Percentiles rank a stretch among this genome's conserved stretches.
These are phyloP conservation scores for Trifolium dubium DNA, from an alignment of 306 rosid species.

Conservation along the genomic window DNA sequence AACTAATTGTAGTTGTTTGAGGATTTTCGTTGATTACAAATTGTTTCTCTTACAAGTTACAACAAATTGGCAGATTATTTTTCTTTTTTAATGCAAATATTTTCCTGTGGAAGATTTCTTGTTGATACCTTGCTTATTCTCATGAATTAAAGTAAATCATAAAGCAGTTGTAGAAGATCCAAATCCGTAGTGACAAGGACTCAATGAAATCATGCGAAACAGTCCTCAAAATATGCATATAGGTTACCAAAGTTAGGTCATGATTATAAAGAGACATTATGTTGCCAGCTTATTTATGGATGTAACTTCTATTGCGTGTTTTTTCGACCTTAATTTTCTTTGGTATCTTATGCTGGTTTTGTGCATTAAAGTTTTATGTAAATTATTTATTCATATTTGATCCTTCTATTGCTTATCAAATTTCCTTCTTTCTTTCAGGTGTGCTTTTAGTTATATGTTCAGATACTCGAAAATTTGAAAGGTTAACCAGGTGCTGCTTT, in stretches of 20 bases:
- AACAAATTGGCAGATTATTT: neutral
- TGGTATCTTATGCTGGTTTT: slow-evolving; percentile 1
- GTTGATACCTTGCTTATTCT: neutral
- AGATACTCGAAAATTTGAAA: slow-evolving; percentile 35
- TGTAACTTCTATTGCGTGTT: too few species aligned
- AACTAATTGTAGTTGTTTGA: neutral
- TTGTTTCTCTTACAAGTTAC: neutral
- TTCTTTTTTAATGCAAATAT: neutral
- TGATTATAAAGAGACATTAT: too few species aligned
- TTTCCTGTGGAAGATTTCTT: neutral
- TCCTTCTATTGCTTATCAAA: slow-evolving; percentile 21
- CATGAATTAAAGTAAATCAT: neutral
- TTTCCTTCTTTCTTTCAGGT: slow-evolving; percentile 49
- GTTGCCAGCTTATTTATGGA: too few species aligned
- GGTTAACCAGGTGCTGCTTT: slow-evolving; percentile 30
- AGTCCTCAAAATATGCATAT: too few species aligned
- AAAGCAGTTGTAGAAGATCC: neutral
- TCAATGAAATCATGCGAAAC: too few species aligned
- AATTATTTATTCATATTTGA: neutral
- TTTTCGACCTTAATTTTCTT: neutral
- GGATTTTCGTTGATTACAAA: slow-evolving; percentile 7
- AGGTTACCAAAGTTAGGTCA: too few species aligned
- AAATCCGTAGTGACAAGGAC: neutral
- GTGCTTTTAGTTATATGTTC: slow-evolving; percentile 22
- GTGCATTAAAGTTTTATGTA: neutral